Conservation (phyloP, 1,139 yeast species). For the Candida glucosophila region DNA sequence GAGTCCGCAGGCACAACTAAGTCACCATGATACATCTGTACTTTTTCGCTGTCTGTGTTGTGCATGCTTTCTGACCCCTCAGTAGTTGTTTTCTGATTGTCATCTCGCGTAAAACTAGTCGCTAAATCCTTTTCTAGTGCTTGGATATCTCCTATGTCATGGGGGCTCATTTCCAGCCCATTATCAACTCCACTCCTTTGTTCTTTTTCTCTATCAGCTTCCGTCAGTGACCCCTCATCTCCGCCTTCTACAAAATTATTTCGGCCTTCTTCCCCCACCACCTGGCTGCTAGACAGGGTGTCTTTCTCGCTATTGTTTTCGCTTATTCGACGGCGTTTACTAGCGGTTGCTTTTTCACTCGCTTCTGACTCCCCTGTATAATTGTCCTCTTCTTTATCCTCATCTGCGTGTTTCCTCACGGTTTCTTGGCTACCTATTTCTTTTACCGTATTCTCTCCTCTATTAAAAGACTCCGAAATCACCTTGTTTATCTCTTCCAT, state of each 20-base stretch:
- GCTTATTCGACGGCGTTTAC: slow-evolving; percentile 1
- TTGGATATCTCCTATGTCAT: slow-evolving; percentile 8
- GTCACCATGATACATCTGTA: slow-evolving; percentile 2
- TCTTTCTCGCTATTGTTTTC: neutral
- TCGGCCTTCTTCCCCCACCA: slow-evolving; percentile 1
- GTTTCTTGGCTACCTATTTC: slow-evolving; percentile 1
- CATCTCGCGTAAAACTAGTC: too few species aligned
- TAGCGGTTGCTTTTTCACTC: slow-evolving; percentile 1
- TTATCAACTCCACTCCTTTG: slow-evolving; percentile 7
- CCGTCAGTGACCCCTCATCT: neutral
- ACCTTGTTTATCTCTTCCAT: slow-evolving; percentile 11
- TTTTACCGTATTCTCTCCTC: slow-evolving; percentile 2
- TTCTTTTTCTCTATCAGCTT: neutral
- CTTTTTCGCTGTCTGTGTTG: slow-evolving; percentile 2
- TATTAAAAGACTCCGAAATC: slow-evolving; percentile 9
- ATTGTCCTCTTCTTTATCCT: neutral
- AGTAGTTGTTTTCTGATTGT: too few species aligned
- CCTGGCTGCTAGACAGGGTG: neutral
- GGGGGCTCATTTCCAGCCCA: slow-evolving; percentile 12
- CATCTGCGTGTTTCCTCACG: neutral
- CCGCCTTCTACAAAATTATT: neutral
- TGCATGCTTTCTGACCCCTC: neutral
- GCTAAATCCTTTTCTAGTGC: neutral
- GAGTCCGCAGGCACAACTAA: slow-evolving; percentile 30
- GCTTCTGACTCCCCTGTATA: neutral